Base-by-base conservation (phyloP, 2,329 filamentous ascomycete species). In the Tympanopsis confertula region DNA sequence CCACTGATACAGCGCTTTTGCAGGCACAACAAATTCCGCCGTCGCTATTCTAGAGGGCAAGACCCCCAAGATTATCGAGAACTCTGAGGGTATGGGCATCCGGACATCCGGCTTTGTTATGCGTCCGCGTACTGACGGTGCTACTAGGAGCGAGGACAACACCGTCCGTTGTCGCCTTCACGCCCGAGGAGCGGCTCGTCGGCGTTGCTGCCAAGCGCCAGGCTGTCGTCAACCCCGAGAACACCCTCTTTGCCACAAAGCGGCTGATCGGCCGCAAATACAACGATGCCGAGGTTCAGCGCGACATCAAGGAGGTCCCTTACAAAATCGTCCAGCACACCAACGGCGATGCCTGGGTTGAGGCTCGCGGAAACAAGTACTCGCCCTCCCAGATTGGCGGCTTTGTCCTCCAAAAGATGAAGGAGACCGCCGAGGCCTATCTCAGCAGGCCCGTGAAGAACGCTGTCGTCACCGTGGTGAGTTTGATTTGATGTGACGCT, bases 21-120 rank as follows among this genome's bases (percentile, higher is more conserved):
- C 41, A 82, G 77, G 78, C 58, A 96, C 89, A 58, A 96, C 89
- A 54, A 96, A 96, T 78, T 95, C 89, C 43, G 89, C 89, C 40
- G 89, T 96, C 44, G 89, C 88, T 55, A 71, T 96, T 48, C 94
- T 96, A 88, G 89, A 96, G 74, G 91, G 89, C 66, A 94, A 94
- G 73, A 66, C 74, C 40, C 86, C 89, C 52, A 86, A 82, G 66
- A 96, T 96, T 61, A 96, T 96, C 61, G 89, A 95, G 68, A 96
- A 96, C 76, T 72, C 88, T 19, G 89, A 96, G 73, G 88, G 86
- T 87, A 68, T 54, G 67, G 45, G n/a, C 22, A 7, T 7, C 22
- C 7, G n/a, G 45, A 26, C 22, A 7, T 7, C 22, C 7, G n/a
- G 7, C n/a, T 10, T 26, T 10, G n/a, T 26, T n/a, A 26, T 26